Evolutionary conservation across 345 rosid species (phyloP), one percentile per base, ranked within the genome.

Genomic region (Physaria fendleri): DNA sequence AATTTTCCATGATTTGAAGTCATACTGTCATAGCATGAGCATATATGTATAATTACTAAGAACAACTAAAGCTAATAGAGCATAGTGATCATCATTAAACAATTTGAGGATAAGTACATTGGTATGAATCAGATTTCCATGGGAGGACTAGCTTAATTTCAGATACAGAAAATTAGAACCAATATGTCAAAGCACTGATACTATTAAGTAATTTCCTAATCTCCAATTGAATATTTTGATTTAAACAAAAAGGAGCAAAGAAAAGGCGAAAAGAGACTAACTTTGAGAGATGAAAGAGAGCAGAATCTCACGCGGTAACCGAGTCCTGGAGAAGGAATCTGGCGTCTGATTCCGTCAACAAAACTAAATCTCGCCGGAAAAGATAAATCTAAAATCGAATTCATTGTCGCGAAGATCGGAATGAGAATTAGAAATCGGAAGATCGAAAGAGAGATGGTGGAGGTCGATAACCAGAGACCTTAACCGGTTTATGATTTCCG

Each of bases 281-380:
- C 74, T 64, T 70, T 70, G 59, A 63, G 46, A 63, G 69, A 70
- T 24, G 53, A 32, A 39, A 40, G 18, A 62, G 74, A 38, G 45
- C 54, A 56, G 39, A 47, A 23, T 62, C 64, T 40, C 13, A 56
- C 32, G 35, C 45, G 23, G 58, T 13, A 29, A 22, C 34, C 51
- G 39, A 61, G 38, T 55, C 57, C 23, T 27, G 9, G 3, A 27
- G 56, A 34, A 43, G 16, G 43, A 44, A 51, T 1, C 61, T 2
- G 8, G 38, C 64, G 53, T 30, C 62, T 50, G 48, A 47, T 22
- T 38, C 47, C 54, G 27, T 54, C 27, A 23, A 13, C 9, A 9
- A 13, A 30, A 7, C 21, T 62, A 32, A 53, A 30, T 14, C 54
- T 54, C 27, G 50, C 44, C 35, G 62, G 49, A 10, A 51, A 41